Evolutionary conservation across 2,329 filamentous ascomycete species (phyloP).

Genomic region (Lecanoromycetidae sp.): DNA sequence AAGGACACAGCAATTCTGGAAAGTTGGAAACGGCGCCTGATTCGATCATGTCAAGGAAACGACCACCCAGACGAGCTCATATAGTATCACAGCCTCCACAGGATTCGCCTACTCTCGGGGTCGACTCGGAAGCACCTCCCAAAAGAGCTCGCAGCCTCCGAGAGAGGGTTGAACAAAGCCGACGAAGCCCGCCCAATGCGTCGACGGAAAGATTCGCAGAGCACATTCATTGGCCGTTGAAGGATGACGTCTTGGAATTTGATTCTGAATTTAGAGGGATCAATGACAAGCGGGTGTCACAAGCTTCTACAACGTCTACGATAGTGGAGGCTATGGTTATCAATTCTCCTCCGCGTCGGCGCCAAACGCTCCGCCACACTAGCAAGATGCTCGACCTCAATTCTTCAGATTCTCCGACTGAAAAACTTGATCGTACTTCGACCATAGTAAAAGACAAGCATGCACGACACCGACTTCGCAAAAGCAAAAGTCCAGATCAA

Average conservation of each 20-base stretch:
- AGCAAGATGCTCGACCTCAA: constrained; percentile 42
- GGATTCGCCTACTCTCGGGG: constrained; percentile 6
- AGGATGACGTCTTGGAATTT: constrained; percentile 23
- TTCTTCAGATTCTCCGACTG: constrained; percentile 29
- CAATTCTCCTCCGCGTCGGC: constrained; percentile 35
- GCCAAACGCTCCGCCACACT: constrained; percentile 40
- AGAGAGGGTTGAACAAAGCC: constrained; percentile 25
- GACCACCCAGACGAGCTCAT: background rate
- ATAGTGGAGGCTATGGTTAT: constrained; percentile 46
- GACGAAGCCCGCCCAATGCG: constrained; percentile 22
- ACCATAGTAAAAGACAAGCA: constrained; percentile 32
- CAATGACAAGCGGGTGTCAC: constrained; percentile 36
- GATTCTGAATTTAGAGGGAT: constrained; percentile 19
- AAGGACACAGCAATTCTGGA: no score
- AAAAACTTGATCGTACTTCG: constrained; percentile 35
- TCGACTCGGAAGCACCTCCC: background rate
- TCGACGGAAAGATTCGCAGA: constrained; percentile 39
- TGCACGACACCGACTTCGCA: constrained; percentile 39
- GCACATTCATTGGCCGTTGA: constrained; percentile 39
- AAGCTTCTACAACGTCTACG: constrained; percentile 41
- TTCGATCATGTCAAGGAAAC: constrained; percentile 1
- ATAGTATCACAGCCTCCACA: background rate
- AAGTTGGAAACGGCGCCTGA: no score
- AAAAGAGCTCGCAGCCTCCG: constrained; percentile 24
- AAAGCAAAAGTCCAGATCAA: constrained; percentile 37